Evolutionary conservation across 2,329 filamentous ascomycete genomes (phyloP), one percentile per base, ranked within the genome.

Genomic region (Xylaria hypoxylon): DNA sequence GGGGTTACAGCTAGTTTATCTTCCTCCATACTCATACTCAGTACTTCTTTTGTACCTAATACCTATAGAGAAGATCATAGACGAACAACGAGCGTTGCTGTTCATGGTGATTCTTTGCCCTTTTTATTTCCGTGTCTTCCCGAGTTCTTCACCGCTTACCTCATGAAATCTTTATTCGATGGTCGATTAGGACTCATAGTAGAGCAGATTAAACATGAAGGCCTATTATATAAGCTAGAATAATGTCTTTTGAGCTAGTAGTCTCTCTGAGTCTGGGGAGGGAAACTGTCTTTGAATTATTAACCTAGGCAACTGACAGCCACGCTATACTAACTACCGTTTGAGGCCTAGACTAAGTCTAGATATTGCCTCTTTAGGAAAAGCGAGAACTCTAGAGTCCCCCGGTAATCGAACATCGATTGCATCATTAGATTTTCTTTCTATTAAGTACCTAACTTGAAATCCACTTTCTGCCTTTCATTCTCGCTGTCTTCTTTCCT

Each of bases 331-430:
- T n/a, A 50, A 26, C 15, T 56, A 3, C 19, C 38, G 35, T n/a
- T 42, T 31, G 55, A 59, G 31, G 56, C 35, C 38, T 44, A 38
- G 10, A 38, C n/a, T n/a, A n/a, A n/a, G n/a, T n/a, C n/a, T 5
- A 38, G 13, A 38, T 38, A 58, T 62, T 61, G 13, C 63, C 57
- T 13, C 22, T 62, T 65, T 57, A 5, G 57, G 57, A 53, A 59
- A 59, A 19, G 55, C 44, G 44, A 38, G 7, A 33, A n/a, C 44
- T 59, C 10, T 24, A 15, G 31, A 31, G 7, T n/a, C 26, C 19
- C 26, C 51, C 62, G 35, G 28, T 15, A 42, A 22, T 33, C 31
- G 22, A 59, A 31, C 15, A 24, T 28, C 26, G 26, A 55, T 64
- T 51, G 42, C 45, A 55, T 64, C 45, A 56, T 62, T 28, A n/a